Evolutionary conservation across 2,329 filamentous ascomycete genomes (phyloP).

Genomic region (Coniochaeta ligniaria): DNA sequence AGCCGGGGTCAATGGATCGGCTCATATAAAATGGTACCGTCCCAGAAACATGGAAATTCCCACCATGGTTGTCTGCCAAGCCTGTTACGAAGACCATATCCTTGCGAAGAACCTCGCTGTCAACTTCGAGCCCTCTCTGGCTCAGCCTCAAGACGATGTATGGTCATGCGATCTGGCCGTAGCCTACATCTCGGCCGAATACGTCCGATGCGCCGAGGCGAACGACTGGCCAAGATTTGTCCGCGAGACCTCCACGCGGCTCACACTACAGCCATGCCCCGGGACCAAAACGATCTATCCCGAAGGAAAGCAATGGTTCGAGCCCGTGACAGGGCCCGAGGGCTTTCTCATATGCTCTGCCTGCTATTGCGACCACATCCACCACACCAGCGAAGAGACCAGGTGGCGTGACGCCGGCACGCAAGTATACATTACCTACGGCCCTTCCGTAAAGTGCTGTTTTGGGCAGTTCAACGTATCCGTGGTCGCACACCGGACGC

Average conservation of each 20-base stretch:
- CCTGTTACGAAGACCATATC: slow-evolving; percentile 28
- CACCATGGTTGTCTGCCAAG: slow-evolving; percentile 27
- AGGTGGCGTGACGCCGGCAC: no score
- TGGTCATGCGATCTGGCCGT: slow-evolving; percentile 28
- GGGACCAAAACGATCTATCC: slow-evolving; percentile 9
- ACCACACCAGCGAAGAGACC: slow-evolving; percentile 18
- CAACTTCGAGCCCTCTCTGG: slow-evolving; percentile 16
- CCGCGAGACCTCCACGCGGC: slow-evolving; percentile 20
- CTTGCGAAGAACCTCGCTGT: slow-evolving; percentile 19
- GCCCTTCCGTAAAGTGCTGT: no score
- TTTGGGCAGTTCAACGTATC: slow-evolving; percentile 21
- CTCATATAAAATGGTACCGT: slow-evolving; percentile 24
- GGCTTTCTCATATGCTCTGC: slow-evolving; percentile 25
- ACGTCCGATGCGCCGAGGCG: slow-evolving; percentile 14
- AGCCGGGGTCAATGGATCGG: slow-evolving; percentile 9
- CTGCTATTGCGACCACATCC: slow-evolving; percentile 29
- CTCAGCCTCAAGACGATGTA: slow-evolving; percentile 17
- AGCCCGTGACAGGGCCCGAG: slow-evolving; percentile 15
- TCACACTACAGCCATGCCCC: slow-evolving; percentile 16
- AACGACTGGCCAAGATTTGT: slow-evolving; percentile 26
- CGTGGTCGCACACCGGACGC: no score
- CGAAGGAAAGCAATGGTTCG: slow-evolving; percentile 22
- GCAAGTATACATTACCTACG: no score
- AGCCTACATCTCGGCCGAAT: slow-evolving; percentile 21
- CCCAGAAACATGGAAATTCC: slow-evolving; percentile 19